Base-by-base conservation (phyloP, 345 rosid genomes). In the Boechera stricta region DNA sequence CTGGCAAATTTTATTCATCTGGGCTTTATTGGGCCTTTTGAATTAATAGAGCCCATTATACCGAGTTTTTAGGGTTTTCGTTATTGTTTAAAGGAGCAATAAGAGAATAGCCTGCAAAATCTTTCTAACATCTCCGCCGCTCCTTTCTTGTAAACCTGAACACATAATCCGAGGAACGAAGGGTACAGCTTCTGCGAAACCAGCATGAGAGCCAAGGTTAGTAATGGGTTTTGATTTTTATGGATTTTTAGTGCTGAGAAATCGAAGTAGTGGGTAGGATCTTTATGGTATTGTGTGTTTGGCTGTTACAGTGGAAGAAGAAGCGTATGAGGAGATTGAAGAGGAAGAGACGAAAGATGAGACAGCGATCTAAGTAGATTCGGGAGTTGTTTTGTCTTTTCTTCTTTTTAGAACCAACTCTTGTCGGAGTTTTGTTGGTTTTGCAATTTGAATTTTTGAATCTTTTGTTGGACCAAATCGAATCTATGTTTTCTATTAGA, bases 331-430 rank as follows among this genome's bases (percentile, higher is more conserved):
- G 97, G 83, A 93, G 98, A 78, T 77, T 93, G 87, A 93, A 93
- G 98, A 91, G 98, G 92, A 93, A 93, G 97, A 89, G 96, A 86
- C 79, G 97, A 88, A 93, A 93, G 98, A 93, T 91, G 98, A 89
- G 97, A 64, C 98, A 93, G 83, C 88, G 98, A 86, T 93, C 98
- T 44, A 93, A 93, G 95, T 93, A 93, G 92, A 13, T 63, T 76
- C 16, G 42, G 10, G 11, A 10, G 11, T 21, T 76, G 29, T 35
- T 24, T 41, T 69, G 21, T 63, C 5, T 21, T 48, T 69, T 52
- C 36, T 33, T 54, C n/a, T n/a, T 44, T 53, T 18, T 54, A 10
- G 24, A 33, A 54, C 66, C 66, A 77, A 6, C 66, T 54, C 31
- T 70, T 70, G 72, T 56, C 67, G 11, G 61, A 77, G 76, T 71